These are phyloP conservation scores for Vitis hybrid DNA, from an alignment of 177 flowering plant species.

Conservation along the genomic window DNA sequence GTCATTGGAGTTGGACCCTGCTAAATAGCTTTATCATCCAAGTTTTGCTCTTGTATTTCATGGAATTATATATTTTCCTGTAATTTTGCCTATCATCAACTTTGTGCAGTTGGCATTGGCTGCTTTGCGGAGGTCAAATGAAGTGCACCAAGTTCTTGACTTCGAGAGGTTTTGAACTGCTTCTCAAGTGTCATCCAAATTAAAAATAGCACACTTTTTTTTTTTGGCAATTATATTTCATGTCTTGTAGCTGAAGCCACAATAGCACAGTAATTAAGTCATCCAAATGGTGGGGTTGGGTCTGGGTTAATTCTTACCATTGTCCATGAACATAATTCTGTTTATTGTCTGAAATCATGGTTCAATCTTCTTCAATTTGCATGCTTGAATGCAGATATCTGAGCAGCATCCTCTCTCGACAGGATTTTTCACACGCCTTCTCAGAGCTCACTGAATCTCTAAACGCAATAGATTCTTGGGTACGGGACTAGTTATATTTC, in stretches of 20 bases:
- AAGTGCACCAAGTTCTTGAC: slow-evolving; percentile 54
- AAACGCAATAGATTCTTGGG: slow-evolving; percentile 63
- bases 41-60: too few relatives aligned
- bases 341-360: not conserved
- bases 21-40: too few relatives aligned
- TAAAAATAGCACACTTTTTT: not conserved
- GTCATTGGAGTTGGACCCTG: too few relatives aligned
- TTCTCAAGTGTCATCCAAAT: slow-evolving; percentile 8
- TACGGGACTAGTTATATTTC: slow-evolving; percentile 20
- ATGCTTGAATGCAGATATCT: slow-evolving; percentile 56
- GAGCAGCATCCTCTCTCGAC: slow-evolving; percentile 57
- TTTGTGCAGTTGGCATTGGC: slow-evolving; percentile 84
- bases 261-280: not conserved
- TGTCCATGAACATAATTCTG: not conserved
- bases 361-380: not conserved
- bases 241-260: not conserved
- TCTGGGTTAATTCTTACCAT: not conserved
- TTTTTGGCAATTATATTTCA: not conserved
- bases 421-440: slow-evolving; percentile 42
- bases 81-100: not conserved
- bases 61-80: too few relatives aligned
- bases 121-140: slow-evolving; percentile 74
- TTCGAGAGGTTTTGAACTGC: slow-evolving; percentile 64
- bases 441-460: slow-evolving; percentile 57
- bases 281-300: not conserved